A percentile compares a stretch with the other conserved stretches of the same genome.
Evolutionary conservation across 140 eudicot genomes (phyloP).

Genomic region (Senecio squalidus): DNA sequence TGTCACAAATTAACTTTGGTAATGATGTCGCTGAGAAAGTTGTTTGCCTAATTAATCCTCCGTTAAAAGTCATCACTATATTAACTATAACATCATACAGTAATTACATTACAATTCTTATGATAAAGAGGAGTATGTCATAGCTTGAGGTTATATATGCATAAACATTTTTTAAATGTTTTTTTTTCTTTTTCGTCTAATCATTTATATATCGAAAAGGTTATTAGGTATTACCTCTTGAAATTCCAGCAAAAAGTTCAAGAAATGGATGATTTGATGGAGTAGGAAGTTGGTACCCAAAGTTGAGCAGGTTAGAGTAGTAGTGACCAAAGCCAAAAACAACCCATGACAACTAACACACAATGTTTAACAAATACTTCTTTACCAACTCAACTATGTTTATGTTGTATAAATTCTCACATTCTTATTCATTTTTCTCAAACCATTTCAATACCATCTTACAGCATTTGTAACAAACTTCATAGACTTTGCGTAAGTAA

Average conservation of each 20-base stretch:
- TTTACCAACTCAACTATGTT: conserved; percentile 34
- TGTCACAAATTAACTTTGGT: too few relatives aligned
- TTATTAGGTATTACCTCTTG: too few relatives aligned
- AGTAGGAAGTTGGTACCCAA: conserved; percentile 37
- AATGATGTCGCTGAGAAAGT: too few relatives aligned
- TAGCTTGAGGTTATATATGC: too few relatives aligned
- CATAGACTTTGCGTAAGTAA: conserved; percentile 3
- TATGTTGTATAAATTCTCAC: conserved; percentile 16
- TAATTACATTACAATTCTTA: too few relatives aligned
- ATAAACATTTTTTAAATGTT: too few relatives aligned
- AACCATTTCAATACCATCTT: conserved; percentile 17
- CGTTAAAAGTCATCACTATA: too few relatives aligned
- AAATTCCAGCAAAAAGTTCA: conserved; percentile 23
- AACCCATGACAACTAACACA: conserved; percentile 28
- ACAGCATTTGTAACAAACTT: conserved; percentile 3
- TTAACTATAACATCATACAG: too few relatives aligned
- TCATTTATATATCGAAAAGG: too few relatives aligned
- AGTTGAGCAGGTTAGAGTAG: conserved; percentile 33
- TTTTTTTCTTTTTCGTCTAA: too few relatives aligned
- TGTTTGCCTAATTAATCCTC: too few relatives aligned
- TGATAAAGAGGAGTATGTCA: too few relatives aligned
- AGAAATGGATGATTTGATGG: conserved; percentile 20
- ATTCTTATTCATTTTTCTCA: conserved; percentile 9
- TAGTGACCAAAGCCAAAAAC: conserved; percentile 14
- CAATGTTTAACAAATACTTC: conserved; percentile 2